Evolutionary conservation across 148 eudicot species (phyloP), one percentile per base, ranked within the genome.

Genomic region (Euryodendron excelsum): DNA sequence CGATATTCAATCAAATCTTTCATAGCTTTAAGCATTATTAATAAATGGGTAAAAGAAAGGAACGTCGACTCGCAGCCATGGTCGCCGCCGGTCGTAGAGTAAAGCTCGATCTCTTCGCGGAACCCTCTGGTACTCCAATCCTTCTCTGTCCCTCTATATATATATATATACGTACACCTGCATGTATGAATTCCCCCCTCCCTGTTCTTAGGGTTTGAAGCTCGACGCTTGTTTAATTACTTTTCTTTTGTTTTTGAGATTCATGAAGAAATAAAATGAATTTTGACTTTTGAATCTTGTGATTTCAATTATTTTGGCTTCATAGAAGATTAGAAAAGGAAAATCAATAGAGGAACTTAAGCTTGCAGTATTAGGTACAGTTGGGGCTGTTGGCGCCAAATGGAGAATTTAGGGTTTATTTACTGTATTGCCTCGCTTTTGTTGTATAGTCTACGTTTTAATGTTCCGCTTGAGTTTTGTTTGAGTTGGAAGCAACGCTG

Each of bases 81-180:
- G 79, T 85, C 18, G 88, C 87, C 53, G 77, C 98, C 21, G 92
- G 93, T 81, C 93, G 99, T 44, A 83, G 97, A 81, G 96, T 93
- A 15, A 95, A 95, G 84, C 99, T 95, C 82, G 99, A 95, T 86
- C 91, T 95, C 31, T 90, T 90, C 72, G 92, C 92, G 83, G 96
- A 95, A 91, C 97, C 96, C 89, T 82, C 99, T 83, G 99, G 99
- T 95, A 90, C n/a, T 50, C 71, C 67, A 65, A 7, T 80, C 9
- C 65, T 20, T 25, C 6, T 7, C 28, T 52, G 25, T 31, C 20
- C 59, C 8, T 30, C 41, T 55, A 12, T n/a, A 28, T 20, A 47
- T 27, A 36, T 45, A 14, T 36, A 20, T 45, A 50, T 50, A 12
- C 2, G 45, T 45, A 33, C 48, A 34, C 31, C 30, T 27, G 3